Evolutionary conservation across 2,329 filamentous ascomycete genomes (phyloP), one percentile per base, ranked within the genome.

Genomic region (Fusarium torulosum): DNA sequence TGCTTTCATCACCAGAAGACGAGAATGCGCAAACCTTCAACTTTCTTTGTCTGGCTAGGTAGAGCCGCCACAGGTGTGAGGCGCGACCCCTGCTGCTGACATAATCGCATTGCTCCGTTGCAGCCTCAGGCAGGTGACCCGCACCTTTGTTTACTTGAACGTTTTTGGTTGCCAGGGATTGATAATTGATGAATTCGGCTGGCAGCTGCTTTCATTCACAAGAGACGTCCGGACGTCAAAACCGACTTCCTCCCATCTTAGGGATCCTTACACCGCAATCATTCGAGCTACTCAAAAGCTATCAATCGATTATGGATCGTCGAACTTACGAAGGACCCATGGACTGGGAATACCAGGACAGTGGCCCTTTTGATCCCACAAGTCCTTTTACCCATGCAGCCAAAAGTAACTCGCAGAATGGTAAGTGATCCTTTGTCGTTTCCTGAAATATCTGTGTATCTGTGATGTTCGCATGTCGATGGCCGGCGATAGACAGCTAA

Each of bases 261-360:
- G 49, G 49, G 43, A 50, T 23, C 37, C 49, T 37, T 42, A 38
- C 25, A 40, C 35, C 46, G 46, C 63, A 63, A 50, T 29, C 38
- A 40, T 63, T 65, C 59, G 44, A 58, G 53, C 53, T 63, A 41
- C n/a, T 46, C 3, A 41, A 23, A 55, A 57, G 45, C 53, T 57
- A 25, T 51, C 23, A 50, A 51, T 41, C 51, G 55, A 66, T 53
- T 69, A 88, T 86, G 82, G 82, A 86, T 53, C 81, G 82, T 68
- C 81, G 88, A 71, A 87, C 84, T 3, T 84, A 81, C 66, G 87
- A 90, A 77, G 81, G 85, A 63, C 87, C 81, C 66, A 90, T 90
- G 88, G 88, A 90, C 71, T 90, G 86, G 85, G 86, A 90, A 74
- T 90, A 88, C 75, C 84, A 89, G 70, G 82, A 81, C 63, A 77